These are phyloP conservation scores for Kuraishia molischiana DNA, from an alignment of 805 yeast genomes.

Conservation along the genomic window DNA sequence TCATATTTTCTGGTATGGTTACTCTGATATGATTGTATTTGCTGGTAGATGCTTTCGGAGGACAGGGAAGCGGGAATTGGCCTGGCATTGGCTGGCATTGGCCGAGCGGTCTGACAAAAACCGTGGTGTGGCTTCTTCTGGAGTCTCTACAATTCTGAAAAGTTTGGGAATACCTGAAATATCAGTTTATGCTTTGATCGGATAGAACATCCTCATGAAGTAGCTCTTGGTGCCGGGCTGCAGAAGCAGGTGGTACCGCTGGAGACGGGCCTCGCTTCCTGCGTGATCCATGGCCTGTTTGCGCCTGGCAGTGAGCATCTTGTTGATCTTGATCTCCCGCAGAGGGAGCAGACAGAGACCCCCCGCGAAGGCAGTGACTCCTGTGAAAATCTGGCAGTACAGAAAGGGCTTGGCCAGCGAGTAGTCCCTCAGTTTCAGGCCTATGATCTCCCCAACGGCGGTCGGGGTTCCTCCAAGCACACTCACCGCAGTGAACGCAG, in stretches of 20 bases:
- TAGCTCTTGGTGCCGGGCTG: slow-evolving; percentile 7
- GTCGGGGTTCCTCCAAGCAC: slow-evolving; percentile 17
- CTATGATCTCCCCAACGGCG: slow-evolving; percentile 19
- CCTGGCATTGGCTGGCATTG: too few relatives aligned
- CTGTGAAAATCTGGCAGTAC: slow-evolving; percentile 53
- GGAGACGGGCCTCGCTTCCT: slow-evolving; percentile 2
- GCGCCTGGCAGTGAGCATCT: slow-evolving; percentile 17
- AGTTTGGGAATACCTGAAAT: too few relatives aligned
- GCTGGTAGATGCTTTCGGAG: too few relatives aligned
- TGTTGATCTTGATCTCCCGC: slow-evolving; percentile 41
- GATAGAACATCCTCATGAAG: slow-evolving; percentile 12
- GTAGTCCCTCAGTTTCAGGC: slow-evolving; percentile 13
- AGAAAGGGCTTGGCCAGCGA: slow-evolving; percentile 32
- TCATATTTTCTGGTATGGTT: too few relatives aligned
- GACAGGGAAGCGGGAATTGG: too few relatives aligned
- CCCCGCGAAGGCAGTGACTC: slow-evolving; percentile 33
- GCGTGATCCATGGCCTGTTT: slow-evolving; percentile 4
- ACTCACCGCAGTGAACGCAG: slow-evolving; percentile 18
- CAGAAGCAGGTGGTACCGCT: slow-evolving; percentile 10
- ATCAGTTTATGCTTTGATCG: slow-evolving; percentile 13
- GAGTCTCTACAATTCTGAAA: too few relatives aligned
- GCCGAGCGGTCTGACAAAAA: too few relatives aligned
- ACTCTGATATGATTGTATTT: too few relatives aligned
- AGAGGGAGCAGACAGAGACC: slow-evolving; percentile 32
- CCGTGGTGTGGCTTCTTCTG: too few relatives aligned